Conservation (phyloP, 225 moss, liverwort and hornwort genomes). For the Sphagnum contortum region DNA sequence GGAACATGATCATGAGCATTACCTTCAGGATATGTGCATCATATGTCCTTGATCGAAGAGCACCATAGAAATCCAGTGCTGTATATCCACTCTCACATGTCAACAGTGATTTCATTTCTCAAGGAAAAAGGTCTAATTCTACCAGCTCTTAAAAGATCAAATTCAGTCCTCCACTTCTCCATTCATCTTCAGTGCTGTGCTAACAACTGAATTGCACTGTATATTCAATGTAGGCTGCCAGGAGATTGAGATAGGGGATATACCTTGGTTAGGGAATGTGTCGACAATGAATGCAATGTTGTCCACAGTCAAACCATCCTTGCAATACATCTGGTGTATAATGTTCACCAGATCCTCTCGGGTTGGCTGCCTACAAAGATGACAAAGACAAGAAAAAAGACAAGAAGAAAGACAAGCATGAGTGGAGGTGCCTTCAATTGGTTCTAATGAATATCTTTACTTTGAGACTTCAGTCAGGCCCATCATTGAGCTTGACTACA, state of each 20-base stretch:
- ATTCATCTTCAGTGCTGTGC: no score
- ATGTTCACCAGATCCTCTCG: slow-evolving; percentile 81
- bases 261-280: slow-evolving; percentile 93
- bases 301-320: slow-evolving; percentile 58
- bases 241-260: neutral
- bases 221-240: no score
- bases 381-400: neutral
- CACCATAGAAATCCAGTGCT: slow-evolving; percentile 96
- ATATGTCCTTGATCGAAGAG: slow-evolving; percentile 83
- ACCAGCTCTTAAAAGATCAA: no score
- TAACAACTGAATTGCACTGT: no score
- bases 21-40: slow-evolving; percentile 80
- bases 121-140: no score
- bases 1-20: neutral
- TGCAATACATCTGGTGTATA: slow-evolving; percentile 76
- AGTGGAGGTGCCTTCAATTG: neutral
- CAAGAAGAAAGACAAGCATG: neutral
- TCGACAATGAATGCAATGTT: slow-evolving; percentile 65
- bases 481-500: no score
- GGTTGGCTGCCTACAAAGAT: slow-evolving; percentile 73
- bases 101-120: no score
- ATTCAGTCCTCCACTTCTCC: no score
- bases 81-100: slow-evolving; percentile 8
- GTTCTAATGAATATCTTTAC: no score
- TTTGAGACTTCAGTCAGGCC: no score